Evolutionary conservation across 306 rosid species (phyloP).

Genomic region (Vigna reflexopilosa): DNA sequence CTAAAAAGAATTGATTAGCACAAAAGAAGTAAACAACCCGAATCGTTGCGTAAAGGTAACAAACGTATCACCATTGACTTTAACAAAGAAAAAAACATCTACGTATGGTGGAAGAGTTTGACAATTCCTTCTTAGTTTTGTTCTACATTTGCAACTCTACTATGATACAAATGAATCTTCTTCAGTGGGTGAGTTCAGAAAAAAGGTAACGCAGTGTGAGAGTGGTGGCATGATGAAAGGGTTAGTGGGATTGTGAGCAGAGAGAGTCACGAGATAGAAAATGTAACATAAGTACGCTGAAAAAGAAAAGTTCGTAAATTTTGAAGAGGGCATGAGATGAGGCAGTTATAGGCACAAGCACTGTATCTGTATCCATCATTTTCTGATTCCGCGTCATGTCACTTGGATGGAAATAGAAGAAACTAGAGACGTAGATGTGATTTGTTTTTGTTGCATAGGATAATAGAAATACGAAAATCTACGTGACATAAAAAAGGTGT

Average conservation of each 20-base stretch:
- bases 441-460: slow-evolving; percentile 51
- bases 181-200: background rate
- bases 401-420: slow-evolving; percentile 53
- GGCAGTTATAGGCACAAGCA: background rate
- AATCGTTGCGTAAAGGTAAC: background rate
- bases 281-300: background rate
- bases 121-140: background rate
- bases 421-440: slow-evolving; percentile 60
- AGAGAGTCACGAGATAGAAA: background rate
- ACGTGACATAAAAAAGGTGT: slow-evolving; percentile 56
- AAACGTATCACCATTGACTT: background rate
- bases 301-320: background rate
- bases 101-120: background rate
- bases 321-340: background rate
- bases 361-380: slow-evolving; percentile 20
- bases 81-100: background rate
- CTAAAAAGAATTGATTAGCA: background rate
- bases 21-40: background rate
- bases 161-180: background rate
- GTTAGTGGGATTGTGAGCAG: slow-evolving; percentile 11
- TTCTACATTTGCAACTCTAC: background rate
- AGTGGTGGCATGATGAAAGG: slow-evolving; percentile 22
- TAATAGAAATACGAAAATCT: slow-evolving; percentile 48
- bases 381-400: slow-evolving; percentile 54
- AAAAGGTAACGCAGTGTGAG: background rate